phyloP scores from a whole-genome alignment of 1,284 basidiomycete genomes.

The Rhodotorula sp. region DNA sequence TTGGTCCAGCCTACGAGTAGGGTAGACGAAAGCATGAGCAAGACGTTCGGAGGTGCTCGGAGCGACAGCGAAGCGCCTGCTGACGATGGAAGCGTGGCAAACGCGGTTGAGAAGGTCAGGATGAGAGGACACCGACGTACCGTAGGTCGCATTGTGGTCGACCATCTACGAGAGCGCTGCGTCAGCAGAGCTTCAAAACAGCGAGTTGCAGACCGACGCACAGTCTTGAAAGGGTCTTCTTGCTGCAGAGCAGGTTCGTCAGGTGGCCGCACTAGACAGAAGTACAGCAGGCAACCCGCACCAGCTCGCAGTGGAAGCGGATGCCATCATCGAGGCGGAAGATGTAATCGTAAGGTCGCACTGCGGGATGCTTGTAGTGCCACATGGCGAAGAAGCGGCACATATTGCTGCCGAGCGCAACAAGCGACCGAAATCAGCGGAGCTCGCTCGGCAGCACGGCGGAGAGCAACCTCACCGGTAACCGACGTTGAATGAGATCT shows the following conservation, averaged over 20 bases:
- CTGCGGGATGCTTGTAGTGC: constrained; percentile 4
- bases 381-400: constrained; percentile 22
- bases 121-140: background rate
- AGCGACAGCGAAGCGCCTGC: background rate
- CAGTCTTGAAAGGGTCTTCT: constrained; percentile 12
- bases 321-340: constrained; percentile 21
- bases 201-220: background rate
- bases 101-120: background rate
- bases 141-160: background rate
- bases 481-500: background rate
- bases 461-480: constrained; percentile 6
- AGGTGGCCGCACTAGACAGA: no score
- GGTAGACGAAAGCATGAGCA: background rate
- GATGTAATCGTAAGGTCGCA: constrained; percentile 8
- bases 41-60: background rate
- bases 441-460: background rate
- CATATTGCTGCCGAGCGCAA: constrained; percentile 8
- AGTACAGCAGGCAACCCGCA: background rate
- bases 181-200: no score
- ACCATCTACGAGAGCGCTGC: background rate
- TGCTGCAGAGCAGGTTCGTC: background rate
- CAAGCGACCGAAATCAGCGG: background rate
- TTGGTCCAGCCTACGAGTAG: constrained; percentile 6
- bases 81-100: no score
- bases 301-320: constrained; percentile 19